Evolutionary conservation across 345 rosid genomes (phyloP), one percentile per base, ranked within the genome.

Genomic region (Physaria fendleri): DNA sequence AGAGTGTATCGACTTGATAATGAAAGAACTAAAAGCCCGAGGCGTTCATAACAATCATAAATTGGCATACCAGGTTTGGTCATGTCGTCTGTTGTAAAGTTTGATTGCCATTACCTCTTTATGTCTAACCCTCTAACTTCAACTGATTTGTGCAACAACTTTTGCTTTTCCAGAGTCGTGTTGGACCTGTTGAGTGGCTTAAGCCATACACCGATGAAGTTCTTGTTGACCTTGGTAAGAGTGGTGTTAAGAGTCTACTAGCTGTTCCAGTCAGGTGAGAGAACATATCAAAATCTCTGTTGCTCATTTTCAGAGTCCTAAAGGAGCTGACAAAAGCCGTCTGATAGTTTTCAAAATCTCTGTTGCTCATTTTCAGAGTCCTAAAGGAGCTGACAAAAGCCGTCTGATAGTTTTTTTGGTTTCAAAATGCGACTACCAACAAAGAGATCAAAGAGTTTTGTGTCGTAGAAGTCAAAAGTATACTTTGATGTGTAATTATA

Each of bases 161-260:
- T 17, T 8, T 12, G 20, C 6, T 30, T 64, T 30, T 28, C 47
- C 77, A 93, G 99, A 89, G 95, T 72, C 92, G 99, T 76, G 99
- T 89, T 64, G 97, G 99, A 17, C 99, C 95, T 61, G 95, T 89
- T 44, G 81, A 85, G 29, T 93, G 97, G 97, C 67, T 93, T 73
- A 93, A 83, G 73, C 97, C 99, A 12, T 93, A 93, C 77, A 89
- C 97, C 0, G 95, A 89, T 71, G 88, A 93, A 72, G 95, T 87
- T 59, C 94, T 93, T 24, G 85, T 87, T 2, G 90, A 89, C 71
- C 92, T 93, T 59, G 99, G 99, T 60, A 82, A 79, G 79, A 87
- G 69, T 67, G 99, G 99, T 50, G 89, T 93, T 35, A 89, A 89
- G 81, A 89, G 84, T 76, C 90, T 89, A 50, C 78, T 93, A 53